Evolutionary conservation across 2,329 filamentous ascomycete species (phyloP).

Genomic region (Falciphora oryzae): DNA sequence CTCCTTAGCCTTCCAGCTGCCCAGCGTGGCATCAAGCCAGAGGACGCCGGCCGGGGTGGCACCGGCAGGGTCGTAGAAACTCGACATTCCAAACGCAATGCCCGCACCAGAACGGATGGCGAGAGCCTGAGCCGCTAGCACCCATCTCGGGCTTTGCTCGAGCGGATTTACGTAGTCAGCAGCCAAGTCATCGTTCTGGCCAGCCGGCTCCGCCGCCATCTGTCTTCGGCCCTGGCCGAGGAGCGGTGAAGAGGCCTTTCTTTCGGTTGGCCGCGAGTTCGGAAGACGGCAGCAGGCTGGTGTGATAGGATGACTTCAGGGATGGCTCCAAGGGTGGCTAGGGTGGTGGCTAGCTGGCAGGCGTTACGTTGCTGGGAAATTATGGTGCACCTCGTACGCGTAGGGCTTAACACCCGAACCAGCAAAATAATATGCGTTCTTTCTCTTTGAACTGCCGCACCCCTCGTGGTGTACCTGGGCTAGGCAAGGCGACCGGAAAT

Average conservation of each 20-base stretch:
- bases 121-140: slow-evolving; percentile 21
- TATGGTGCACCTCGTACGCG: too few species aligned
- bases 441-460: not conserved
- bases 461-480: not conserved
- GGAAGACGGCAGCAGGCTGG: not conserved
- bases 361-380: too few species aligned
- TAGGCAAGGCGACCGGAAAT: not conserved
- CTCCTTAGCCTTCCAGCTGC: slow-evolving; percentile 18
- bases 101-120: slow-evolving; percentile 18
- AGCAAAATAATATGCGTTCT: not conserved
- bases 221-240: not conserved
- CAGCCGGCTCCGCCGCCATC: not conserved
- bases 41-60: slow-evolving; percentile 17
- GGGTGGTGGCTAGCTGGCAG: too few species aligned
- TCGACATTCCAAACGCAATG: slow-evolving; percentile 19
- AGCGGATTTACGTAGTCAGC: slow-evolving; percentile 20
- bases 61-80: slow-evolving; percentile 6
- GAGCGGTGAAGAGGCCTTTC: not conserved
- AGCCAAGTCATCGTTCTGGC: not conserved
- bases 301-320: not conserved
- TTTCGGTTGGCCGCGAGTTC: not conserved
- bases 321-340: not conserved
- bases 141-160: slow-evolving; percentile 21
- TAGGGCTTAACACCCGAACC: not conserved
- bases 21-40: slow-evolving; percentile 22